Percentiles rank a stretch among this genome's conserved stretches.
phyloP scores from a whole-genome alignment of 306 rosid species.

The Oxytropis ochrocephala region DNA sequence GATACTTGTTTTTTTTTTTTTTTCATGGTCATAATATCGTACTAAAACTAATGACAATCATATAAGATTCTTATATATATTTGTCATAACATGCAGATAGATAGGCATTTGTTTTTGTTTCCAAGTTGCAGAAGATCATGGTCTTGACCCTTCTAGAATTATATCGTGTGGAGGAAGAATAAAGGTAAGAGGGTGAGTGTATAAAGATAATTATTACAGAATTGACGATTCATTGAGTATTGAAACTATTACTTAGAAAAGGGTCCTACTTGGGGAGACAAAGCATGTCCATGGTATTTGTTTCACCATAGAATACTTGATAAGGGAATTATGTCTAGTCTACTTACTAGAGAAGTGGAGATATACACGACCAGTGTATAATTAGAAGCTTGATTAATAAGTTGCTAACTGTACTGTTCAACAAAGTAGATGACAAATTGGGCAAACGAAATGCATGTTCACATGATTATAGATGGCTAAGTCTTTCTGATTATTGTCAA shows the following conservation, averaged over 20 bases:
- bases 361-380: too few species aligned
- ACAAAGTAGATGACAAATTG: conserved; percentile 18
- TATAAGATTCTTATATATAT: background rate
- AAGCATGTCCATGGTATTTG: background rate
- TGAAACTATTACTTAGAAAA: background rate
- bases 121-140: background rate
- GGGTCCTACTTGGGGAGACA: background rate
- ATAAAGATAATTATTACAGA: background rate
- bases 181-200: background rate
- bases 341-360: background rate
- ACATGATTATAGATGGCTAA: background rate
- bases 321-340: background rate
- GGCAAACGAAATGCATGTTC: background rate
- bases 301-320: background rate
- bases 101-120: background rate
- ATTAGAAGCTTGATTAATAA: background rate
- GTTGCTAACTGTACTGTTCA: background rate
- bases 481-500: background rate
- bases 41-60: background rate
- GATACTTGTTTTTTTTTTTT: too few species aligned
- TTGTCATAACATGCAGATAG: conserved; percentile 7
- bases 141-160: conserved; percentile 12
- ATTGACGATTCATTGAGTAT: background rate
- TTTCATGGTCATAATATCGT: too few species aligned
- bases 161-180: background rate